phyloP scores from a whole-genome alignment of 352 stramenopile genomes.

The Pythium sukuiense region DNA sequence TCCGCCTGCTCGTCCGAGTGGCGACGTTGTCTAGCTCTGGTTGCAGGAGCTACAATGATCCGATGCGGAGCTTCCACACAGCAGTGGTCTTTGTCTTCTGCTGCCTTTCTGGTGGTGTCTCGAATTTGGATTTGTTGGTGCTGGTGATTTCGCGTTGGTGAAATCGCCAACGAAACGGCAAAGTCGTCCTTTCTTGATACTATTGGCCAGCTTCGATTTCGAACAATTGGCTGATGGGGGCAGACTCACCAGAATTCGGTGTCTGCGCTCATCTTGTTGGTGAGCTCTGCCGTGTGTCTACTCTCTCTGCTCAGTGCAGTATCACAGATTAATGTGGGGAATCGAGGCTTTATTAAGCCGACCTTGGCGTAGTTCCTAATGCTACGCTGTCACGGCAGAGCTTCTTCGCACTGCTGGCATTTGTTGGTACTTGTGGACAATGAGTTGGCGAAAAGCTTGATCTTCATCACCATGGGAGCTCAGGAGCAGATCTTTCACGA shows the following conservation, averaged over 20 bases:
- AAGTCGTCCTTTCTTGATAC: no score
- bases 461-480: constrained; percentile 50
- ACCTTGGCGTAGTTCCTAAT: not conserved
- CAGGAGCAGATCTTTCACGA: constrained; percentile 38
- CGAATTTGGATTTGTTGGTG: not conserved
- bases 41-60: no score
- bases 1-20: not conserved
- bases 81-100: no score
- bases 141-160: not conserved
- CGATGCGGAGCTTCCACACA: not conserved
- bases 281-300: no score
- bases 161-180: not conserved
- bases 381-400: not conserved
- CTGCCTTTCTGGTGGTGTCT: not conserved
- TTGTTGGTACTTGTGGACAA: not conserved
- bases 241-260: no score
- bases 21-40: not conserved
- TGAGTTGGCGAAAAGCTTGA: constrained; percentile 41
- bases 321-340: no score
- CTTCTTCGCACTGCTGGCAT: not conserved
- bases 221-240: not conserved
- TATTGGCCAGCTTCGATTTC: not conserved
- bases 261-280: not conserved
- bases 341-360: no score
- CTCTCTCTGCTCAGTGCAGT: no score